Base-by-base conservation (phyloP, 2,329 filamentous ascomycete genomes). In the Thielaviopsis ethacetica region DNA sequence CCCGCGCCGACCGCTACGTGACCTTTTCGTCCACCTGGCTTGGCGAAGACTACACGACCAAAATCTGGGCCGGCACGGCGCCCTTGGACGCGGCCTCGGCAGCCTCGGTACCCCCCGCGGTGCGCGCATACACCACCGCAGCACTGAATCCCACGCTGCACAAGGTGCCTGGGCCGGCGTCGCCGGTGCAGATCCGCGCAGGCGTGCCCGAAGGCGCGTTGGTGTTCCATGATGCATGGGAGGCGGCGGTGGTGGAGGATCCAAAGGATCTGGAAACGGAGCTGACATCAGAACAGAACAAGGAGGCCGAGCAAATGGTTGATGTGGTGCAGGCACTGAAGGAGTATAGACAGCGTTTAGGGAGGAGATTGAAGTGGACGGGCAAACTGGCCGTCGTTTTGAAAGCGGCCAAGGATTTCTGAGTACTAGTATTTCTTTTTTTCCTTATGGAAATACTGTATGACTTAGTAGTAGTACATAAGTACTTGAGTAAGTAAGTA, bases 221-320 rank as follows among this genome's bases (percentile, higher is more conserved):
- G 58, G 66, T 82, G 47, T 81, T 76, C 63, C 69, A 74, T 27
- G 72, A 70, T 1, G 78, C 79, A 0, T 82, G 79, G 79, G 72
- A 74, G 60, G 71, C 70, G 5, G 75, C 78, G 57, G 63, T 79
- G 15, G 61, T 78, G 2, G 67, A 73, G 62, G 73, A 49, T n/a
- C 34, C 53, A 3, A 26, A 53, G 30, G 27, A n/a, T 7, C 49
- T 30, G 3, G 24, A 56, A 13, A 13, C 49, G 4, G 22, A 49
- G 19, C 27, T 56, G n/a, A 53, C 52, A n/a, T 30, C 19, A 17
- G 38, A 19, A n/a, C 49, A 61, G n/a, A 27, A 58, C 12, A 55
- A 24, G 26, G 53, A 57, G 22, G 56, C 59, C 15, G 19, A 26
- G 19, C 22, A 21, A 1, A 58, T 61, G 56, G 9, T 53, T 3